Base-by-base conservation (phyloP, 2,329 filamentous ascomycete genomes). In the Arthrobotrys sinensis region DNA sequence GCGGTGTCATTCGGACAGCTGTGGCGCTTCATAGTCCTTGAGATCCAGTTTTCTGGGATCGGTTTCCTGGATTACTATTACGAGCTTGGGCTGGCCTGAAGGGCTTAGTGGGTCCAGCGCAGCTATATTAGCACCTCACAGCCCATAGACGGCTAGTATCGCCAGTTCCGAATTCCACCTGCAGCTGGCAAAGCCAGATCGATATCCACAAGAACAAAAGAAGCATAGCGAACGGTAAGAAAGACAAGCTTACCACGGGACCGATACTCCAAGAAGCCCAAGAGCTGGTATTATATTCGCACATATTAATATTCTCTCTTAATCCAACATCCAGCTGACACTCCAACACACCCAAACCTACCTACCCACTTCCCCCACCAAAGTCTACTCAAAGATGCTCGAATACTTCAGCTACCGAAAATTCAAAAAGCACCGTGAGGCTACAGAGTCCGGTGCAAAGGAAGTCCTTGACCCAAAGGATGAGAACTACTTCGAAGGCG, bases 401-500 rank as follows among this genome's bases (percentile, higher is more conserved):
- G 89, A 91, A 83, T 91, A 89, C 83, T 88, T 91, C 80, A 85
- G 86, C 40, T 88, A 87, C 85, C 90, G 88, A 83, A 91, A 90
- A 83, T 85, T 87, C 82, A 91, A 90, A 85, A 89, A 90, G 84
- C 84, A 88, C 82, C 87, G 86, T 81, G 86, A 85, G 1, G 86
- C 89, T 75, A 88, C 89, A 81, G 84, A 67, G 4, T 43, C 76
- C n/a, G 66, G 77, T 12, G 75, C 76, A 28, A 67, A 75, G 28
- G 71, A 79, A 32, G 76, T 79, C 38, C 75, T 78, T 28, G 70
- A 72, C 12, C 46, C 46, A 7, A 70, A 75, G n/a, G 79, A 79
- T 52, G 76, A 79, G 43, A 68, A 75, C 36, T 79, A 75, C 69
- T 75, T 79, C 32, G 69, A 79, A 43, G 64, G 71, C 46, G 65